These are phyloP conservation scores for Penicillium sp. DNA, from an alignment of 2,329 filamentous ascomycete genomes.

Conservation along the genomic window DNA sequence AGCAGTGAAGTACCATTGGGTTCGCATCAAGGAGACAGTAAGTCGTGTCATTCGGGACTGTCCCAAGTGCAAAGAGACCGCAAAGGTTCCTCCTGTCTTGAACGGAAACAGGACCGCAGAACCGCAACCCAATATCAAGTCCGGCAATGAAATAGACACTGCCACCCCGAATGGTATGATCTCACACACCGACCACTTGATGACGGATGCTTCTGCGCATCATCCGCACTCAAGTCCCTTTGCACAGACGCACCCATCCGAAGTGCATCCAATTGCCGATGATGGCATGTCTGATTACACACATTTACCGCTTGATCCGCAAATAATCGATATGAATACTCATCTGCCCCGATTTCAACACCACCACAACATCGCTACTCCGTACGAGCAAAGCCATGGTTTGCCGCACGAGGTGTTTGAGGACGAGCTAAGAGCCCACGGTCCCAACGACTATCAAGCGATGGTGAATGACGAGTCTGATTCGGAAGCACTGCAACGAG, in stretches of 20 bases:
- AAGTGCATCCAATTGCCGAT: constrained; percentile 30
- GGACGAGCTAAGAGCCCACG: constrained; percentile 35
- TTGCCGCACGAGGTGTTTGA: constrained; percentile 34
- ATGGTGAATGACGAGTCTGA: constrained; percentile 40
- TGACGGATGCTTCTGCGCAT: constrained; percentile 23
- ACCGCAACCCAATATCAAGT: constrained; percentile 7
- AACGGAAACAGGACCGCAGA: constrained; percentile 27
- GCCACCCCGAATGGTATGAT: constrained; percentile 6
- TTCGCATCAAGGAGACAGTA: constrained; percentile 95
- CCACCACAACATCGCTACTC: constrained; percentile 33
- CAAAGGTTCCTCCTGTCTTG: constrained; percentile 51
- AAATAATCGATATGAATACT: constrained; percentile 53
- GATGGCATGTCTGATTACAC: constrained; percentile 41
- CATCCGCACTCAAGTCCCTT: constrained; percentile 30
- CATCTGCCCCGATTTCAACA: constrained; percentile 40
- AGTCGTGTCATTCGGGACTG: constrained; percentile 92
- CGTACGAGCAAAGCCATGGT: constrained; percentile 29
- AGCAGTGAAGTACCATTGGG: constrained; percentile 94
- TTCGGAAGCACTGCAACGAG: constrained; percentile 33
- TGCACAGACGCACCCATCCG: constrained; percentile 25
- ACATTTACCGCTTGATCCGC: constrained; percentile 58
- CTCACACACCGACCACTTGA: constrained; percentile 17
- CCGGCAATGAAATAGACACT: constrained; percentile 13
- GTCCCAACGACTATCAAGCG: constrained; percentile 38
- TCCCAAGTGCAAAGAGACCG: constrained; percentile 76